A percentile compares a stretch with the other conserved stretches of the same genome.
Conservation (phyloP, 2,329 filamentous ascomycete genomes). For the Fusarium staphyleae region DNA sequence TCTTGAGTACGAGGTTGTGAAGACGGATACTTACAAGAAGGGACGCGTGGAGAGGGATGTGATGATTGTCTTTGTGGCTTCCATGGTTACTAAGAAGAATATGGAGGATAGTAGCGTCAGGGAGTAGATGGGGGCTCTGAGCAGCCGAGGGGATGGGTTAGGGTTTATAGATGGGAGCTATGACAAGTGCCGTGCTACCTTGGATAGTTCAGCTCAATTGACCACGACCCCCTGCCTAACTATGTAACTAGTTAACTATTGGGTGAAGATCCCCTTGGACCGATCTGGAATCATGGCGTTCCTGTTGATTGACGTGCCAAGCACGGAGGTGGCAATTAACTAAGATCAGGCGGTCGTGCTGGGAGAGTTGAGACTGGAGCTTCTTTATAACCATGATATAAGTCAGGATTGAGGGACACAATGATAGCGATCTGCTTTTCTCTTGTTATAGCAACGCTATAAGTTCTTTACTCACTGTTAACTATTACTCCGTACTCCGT, state of each 20-base stretch:
- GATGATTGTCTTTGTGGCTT: slow-evolving; percentile 12
- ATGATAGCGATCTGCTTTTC: too few species aligned
- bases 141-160: slow-evolving; percentile 4
- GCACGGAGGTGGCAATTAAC: too few species aligned
- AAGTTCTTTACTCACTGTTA: too few species aligned
- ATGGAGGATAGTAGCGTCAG: neutral
- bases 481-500: too few species aligned
- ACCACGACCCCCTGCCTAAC: neutral
- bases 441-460: too few species aligned
- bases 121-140: neutral
- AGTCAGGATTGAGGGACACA: too few species aligned
- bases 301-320: too few species aligned
- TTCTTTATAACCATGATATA: too few species aligned
- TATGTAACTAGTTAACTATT: too few species aligned
- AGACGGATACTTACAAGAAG: slow-evolving; percentile 28
- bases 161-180: slow-evolving; percentile 13
- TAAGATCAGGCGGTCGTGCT: neutral
- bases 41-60: slow-evolving; percentile 28
- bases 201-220: neutral
- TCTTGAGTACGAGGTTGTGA: neutral
- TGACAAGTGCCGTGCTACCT: neutral
- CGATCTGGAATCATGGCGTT: slow-evolving; percentile 3
- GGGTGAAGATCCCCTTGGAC: slow-evolving; percentile 9
- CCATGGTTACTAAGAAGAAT: neutral
- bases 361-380: too few species aligned